Evolutionary conservation across 2,329 filamentous ascomycete genomes (phyloP).

Genomic region (Colletotrichum cordylinicola): DNA sequence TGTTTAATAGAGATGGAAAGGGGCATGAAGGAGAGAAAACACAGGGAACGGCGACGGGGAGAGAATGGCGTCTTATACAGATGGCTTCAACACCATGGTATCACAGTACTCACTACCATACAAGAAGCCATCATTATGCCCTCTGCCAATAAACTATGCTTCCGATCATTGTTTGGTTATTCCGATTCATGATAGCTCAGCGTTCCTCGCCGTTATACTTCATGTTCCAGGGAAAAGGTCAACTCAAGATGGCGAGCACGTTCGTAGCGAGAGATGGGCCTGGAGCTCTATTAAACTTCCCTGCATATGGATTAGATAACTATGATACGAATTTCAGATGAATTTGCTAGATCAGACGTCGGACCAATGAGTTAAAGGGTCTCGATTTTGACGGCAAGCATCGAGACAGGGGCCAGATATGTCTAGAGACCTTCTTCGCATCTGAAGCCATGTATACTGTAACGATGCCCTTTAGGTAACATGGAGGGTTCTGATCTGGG

Average conservation of each 20-base stretch:
- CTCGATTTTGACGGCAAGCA: not conserved
- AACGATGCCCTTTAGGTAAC: not conserved
- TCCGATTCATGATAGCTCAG: not conserved
- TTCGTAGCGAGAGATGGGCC: not conserved
- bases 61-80: not conserved
- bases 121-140: too few species aligned
- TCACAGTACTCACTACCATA: not conserved
- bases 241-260: not conserved
- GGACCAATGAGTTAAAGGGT: not conserved
- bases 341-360: not conserved
- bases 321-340: rapidly evolving
- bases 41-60: not conserved
- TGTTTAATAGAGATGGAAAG: not conserved
- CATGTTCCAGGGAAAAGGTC: not conserved
- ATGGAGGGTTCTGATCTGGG: not conserved
- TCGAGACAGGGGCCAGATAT: not conserved
- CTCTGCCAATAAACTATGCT: not conserved
- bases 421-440: not conserved
- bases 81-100: not conserved
- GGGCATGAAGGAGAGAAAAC: not conserved
- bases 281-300: not conserved
- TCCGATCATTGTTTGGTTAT: not conserved
- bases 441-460: not conserved
- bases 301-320: not conserved
- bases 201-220: not conserved